phyloP scores from a whole-genome alignment of 179 eudicot genomes.

The Beta lomatogona region DNA sequence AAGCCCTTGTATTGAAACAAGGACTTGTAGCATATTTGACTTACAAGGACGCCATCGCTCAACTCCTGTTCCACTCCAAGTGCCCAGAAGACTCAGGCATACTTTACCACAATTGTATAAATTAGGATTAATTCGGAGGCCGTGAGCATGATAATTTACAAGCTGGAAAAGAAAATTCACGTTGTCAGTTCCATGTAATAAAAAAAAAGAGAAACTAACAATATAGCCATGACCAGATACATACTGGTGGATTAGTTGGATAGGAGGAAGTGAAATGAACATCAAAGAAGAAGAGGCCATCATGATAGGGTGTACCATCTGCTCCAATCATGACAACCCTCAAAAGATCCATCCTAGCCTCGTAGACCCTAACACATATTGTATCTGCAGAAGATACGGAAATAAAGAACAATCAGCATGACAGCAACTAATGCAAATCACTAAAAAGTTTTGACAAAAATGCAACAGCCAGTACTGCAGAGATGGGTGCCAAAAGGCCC shows the following conservation, averaged over 20 bases:
- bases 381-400: constrained; percentile 44
- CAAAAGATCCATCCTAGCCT: constrained; percentile 80
- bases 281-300: constrained; percentile 87
- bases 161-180: constrained; percentile 39
- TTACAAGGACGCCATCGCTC: constrained; percentile 69
- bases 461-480: background rate
- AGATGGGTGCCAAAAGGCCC: too few relatives aligned
- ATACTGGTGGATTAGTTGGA: constrained; percentile 77
- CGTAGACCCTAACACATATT: constrained; percentile 76
- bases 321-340: constrained; percentile 85
- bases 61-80: constrained; percentile 65
- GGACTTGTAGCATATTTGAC: constrained; percentile 81
- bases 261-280: constrained; percentile 54
- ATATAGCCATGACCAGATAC: constrained; percentile 23
- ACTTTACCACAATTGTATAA: constrained; percentile 73
- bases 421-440: background rate
- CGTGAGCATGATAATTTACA: constrained; percentile 75
- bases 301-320: constrained; percentile 89
- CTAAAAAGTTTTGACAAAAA: background rate
- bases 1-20: constrained; percentile 83
- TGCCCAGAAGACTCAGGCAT: constrained; percentile 85
- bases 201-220: constrained; percentile 13
- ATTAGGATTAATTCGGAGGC: constrained; percentile 83
- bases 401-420: background rate
- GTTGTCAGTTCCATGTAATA: constrained; percentile 11